Percentiles rank a stretch among this genome's conserved stretches.
Evolutionary conservation across 208 protist species (phyloP).

Genomic region (Trypanosoma vivax): DNA sequence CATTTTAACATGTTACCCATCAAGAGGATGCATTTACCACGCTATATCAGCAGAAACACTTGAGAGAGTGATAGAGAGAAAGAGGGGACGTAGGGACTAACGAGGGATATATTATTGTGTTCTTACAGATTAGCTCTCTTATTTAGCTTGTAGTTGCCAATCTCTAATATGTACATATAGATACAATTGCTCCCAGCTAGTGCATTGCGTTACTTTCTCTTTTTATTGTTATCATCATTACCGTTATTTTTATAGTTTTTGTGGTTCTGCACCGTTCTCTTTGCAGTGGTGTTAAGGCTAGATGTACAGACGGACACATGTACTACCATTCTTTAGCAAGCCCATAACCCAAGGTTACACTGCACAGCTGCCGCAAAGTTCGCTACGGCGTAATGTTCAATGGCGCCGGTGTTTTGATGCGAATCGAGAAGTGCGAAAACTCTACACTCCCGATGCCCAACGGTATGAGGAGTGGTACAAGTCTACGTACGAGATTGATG

Average conservation of each 20-base stretch:
- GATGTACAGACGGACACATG: conserved; percentile 25
- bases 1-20: too few species aligned
- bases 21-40: too few species aligned
- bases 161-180: too few species aligned
- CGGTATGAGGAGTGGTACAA: conserved; percentile 78
- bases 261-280: not conserved
- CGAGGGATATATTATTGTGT: too few species aligned
- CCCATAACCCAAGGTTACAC: conserved; percentile 75
- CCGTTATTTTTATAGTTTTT: conserved; percentile 3
- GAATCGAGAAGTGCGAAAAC: conserved; percentile 53
- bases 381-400: conserved; percentile 21
- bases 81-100: too few species aligned
- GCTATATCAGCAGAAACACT: too few species aligned
- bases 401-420: conserved; percentile 55
- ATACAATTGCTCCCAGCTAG: too few species aligned
- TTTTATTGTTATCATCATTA: not conserved
- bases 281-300: too few species aligned
- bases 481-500: conserved; percentile 58
- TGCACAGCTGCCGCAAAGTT: conserved; percentile 39
- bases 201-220: too few species aligned
- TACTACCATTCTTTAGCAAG: conserved; percentile 56
- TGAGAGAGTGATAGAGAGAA: too few species aligned
- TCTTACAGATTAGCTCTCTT: too few species aligned
- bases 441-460: conserved; percentile 47
- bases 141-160: too few species aligned